A percentile compares a stretch with the other conserved stretches of the same genome.
These are phyloP conservation scores for Sclerotinia spermophila DNA, from an alignment of 2,329 filamentous ascomycete genomes.

Conservation along the genomic window DNA sequence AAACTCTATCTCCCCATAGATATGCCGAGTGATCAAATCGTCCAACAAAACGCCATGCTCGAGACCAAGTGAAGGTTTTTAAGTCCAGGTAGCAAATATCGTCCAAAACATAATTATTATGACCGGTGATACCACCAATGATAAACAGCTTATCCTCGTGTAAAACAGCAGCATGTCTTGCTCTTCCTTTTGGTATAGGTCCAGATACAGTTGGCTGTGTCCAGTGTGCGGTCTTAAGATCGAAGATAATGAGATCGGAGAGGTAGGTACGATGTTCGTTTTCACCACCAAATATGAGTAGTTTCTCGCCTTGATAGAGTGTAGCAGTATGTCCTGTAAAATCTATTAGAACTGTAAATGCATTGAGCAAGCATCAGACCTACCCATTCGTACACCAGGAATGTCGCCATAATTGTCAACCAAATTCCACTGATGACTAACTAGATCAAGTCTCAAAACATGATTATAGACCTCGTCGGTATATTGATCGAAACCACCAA, in stretches of 20 bases:
- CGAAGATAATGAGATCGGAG: conserved; percentile 92
- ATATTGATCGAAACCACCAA: conserved; percentile 97
- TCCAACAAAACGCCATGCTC: conserved; percentile 90
- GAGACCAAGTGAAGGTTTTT: conserved; percentile 97
- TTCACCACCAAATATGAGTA: conserved; percentile 96
- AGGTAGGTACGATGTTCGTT: conserved; percentile 96
- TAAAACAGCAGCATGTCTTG: conserved; percentile 84
- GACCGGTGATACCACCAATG: conserved; percentile 89
- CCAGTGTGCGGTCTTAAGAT: conserved; percentile 92
- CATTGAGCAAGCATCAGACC: conserved; percentile 29
- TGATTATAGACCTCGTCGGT: conserved; percentile 99
- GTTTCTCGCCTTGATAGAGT: conserved; percentile 86
- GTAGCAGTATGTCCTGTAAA: conserved; percentile 85
- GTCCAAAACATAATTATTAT: conserved; percentile 87
- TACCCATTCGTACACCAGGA: conserved; percentile 94
- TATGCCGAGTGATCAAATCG: conserved; percentile 94
- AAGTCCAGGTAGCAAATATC: conserved; percentile 96
- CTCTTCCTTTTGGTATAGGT: conserved; percentile 81
- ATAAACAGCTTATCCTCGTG: conserved; percentile 97
- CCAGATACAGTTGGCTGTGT: conserved; percentile 85
- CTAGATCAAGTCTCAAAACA: conserved; percentile 82
- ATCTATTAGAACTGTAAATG: neutral
- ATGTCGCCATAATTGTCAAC: conserved; percentile 99
- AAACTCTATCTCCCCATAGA: conserved; percentile 86
- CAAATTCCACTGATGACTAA: conserved; percentile 86